Conservation (phyloP, 768 basidiomycete genomes). For the Cubamyces lactineus region DNA sequence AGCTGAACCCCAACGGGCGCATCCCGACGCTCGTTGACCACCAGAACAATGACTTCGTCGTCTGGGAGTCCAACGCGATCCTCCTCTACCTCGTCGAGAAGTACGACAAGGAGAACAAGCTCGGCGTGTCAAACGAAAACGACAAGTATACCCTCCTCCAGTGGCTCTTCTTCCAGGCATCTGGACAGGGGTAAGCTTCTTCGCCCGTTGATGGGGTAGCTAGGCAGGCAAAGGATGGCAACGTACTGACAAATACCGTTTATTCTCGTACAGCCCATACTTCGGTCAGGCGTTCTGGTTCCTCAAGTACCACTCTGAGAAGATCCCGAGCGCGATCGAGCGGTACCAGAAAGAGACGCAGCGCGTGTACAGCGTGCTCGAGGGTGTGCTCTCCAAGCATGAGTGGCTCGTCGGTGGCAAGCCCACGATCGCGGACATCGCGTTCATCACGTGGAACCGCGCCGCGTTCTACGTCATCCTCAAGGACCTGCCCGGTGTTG, state of each 20-base stretch:
- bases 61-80: conserved; percentile 47
- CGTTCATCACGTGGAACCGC: conserved; percentile 32
- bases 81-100: conserved; percentile 46
- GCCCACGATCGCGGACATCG: conserved; percentile 32
- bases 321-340: conserved; percentile 34
- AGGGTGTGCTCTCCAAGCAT: conserved; percentile 34
- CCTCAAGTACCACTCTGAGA: conserved; percentile 32
- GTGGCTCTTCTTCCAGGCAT: conserved; percentile 49
- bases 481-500: conserved; percentile 11
- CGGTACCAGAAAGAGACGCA: conserved; percentile 36
- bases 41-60: conserved; percentile 35
- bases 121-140: conserved; percentile 21
- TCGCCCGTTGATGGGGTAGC: not conserved
- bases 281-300: conserved; percentile 36
- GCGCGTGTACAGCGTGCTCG: conserved; percentile 34
- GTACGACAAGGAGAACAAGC: conserved; percentile 47
- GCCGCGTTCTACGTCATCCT: conserved; percentile 15
- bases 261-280: conserved; percentile 25
- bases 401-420: conserved; percentile 35
- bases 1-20: conserved; percentile 40
- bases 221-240: not conserved
- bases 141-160: conserved; percentile 34
- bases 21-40: conserved; percentile 43
- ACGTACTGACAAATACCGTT: no score
- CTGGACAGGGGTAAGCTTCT: conserved; percentile 31